Evolutionary conservation across 345 rosid genomes (phyloP), one percentile per base, ranked within the genome.

Genomic region (Mangifera indica): DNA sequence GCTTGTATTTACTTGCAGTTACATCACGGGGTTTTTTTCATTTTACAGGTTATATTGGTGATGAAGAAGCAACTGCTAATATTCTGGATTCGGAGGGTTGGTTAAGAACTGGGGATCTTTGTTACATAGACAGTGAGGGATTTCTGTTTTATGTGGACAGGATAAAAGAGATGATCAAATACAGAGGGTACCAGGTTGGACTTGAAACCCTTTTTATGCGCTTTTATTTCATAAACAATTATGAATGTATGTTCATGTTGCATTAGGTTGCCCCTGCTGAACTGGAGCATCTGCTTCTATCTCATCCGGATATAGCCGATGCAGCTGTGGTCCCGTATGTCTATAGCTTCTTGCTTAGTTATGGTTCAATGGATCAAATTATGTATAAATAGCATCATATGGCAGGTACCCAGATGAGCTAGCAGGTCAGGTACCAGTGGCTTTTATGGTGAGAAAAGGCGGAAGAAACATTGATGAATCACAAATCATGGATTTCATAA

Each of bases 21-120:
- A 52, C 24, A n/a, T n/a, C n/a, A 14, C 51, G 15, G 20, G 26
- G 12, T 46, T 49, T 40, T 17, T 63, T n/a, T 9, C 25, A 34
- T 42, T 37, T 2, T 45, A 60, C 64, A 89, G 91, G 91, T 26
- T 89, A 89, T 58, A 79, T 85, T 17, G 83, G 73, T 26, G 87
- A 87, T 70, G 84, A 80, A 49, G 82, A 77, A 75, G 91, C 91
- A 42, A 87, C 88, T 32, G 75, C 77, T 44, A 78, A 78, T 29
- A 51, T 69, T 72, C 20, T 85, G 72, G 86, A 84, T 77, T 65
- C 85, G 0, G 86, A 80, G 2, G 93, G 93, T 67, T 87, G 93
- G 93, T 71, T 85, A 42, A 87, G 76, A 77, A 89, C 89, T 0
- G 93, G 91, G 22, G 91, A 85, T 78, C 83, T 84, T 74, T 83